Base-by-base conservation (phyloP, 73 alveolate species). In the Uronychia setigera region DNA sequence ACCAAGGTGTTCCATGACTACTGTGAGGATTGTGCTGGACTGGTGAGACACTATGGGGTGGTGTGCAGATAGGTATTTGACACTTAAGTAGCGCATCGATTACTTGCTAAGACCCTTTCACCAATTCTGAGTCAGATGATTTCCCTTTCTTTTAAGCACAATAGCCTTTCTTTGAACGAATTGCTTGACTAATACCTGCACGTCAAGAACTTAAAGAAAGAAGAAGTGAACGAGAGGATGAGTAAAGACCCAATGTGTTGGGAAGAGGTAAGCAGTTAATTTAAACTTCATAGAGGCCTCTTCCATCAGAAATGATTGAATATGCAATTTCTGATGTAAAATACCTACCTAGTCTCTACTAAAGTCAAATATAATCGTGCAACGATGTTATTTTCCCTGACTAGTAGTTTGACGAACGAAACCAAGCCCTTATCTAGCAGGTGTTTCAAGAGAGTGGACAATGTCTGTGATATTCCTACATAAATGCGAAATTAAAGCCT, bases 1-100 rank as follows among this genome's bases (percentile, higher is more conserved):
- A 77, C 77, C 35, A 85, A 85, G 86, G 77, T 85, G n/a, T 85
- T 85, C 33, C 91, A 85, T 32, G 91, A 85, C 77, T 85, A 77
- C 59, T 85, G 91, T 32, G 91, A 85, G 81, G 91, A 85, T 31
- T 34, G 77, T 29, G 76, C 91, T 1, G 91, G 85, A n/a, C 86
- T 85, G 33, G 57, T 85, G 19, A 85, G 77, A 27, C 58, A 85
- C 59, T 85, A 32, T 84, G 67, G 77, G 31, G 0, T 85, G 80
- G 67, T 77, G 1, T 85, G 91, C 81, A 28, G 77, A 26, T 77
- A 46, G 26, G 91, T 85, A 29, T 85, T 85, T 32, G 91, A 85
- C 67, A 85, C 91, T 0, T 86, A 85, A 74, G 77, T 85, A 25
- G 91, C 91, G 19, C 91, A 85, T 58, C 32, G 91, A 77, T 83